phyloP scores from a whole-genome alignment of 129 eudicot genomes.

The Ambrosia artemisiifolia region DNA sequence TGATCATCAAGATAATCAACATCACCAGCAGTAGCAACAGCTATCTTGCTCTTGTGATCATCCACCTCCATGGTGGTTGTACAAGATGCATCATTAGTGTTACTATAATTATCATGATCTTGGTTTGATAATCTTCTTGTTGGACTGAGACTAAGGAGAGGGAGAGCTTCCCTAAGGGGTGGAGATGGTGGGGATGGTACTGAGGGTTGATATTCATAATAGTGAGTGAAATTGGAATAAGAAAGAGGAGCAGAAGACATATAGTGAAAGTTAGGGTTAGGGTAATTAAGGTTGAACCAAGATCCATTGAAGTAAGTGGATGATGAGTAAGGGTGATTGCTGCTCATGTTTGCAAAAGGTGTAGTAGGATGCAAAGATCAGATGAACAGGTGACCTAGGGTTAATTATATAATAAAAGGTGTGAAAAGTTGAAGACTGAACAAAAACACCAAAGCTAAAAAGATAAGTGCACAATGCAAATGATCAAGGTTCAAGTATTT shows the following conservation, averaged over 20 bases:
- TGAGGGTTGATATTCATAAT: slow-evolving; percentile 14
- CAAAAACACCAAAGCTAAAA: slow-evolving; percentile 54
- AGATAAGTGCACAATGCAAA: slow-evolving; percentile 24
- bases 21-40: background rate
- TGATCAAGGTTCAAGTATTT: slow-evolving; percentile 37
- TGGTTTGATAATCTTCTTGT: slow-evolving; percentile 28
- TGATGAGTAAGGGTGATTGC: slow-evolving; percentile 62
- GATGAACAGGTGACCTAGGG: slow-evolving; percentile 28
- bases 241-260: slow-evolving; percentile 21
- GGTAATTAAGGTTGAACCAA: slow-evolving; percentile 41
- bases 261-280: slow-evolving; percentile 34
- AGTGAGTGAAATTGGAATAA: slow-evolving; percentile 27
- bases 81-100: slow-evolving; percentile 19
- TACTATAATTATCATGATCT: background rate
- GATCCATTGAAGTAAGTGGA: slow-evolving; percentile 48
- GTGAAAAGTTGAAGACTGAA: slow-evolving; percentile 52
- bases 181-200: slow-evolving; percentile 65
- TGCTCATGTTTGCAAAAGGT: slow-evolving; percentile 44
- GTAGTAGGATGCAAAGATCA: slow-evolving; percentile 21
- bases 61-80: slow-evolving; percentile 52
- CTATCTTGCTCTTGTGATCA: slow-evolving; percentile 28
- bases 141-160: slow-evolving; percentile 64
- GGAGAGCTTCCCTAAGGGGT: slow-evolving; percentile 80
- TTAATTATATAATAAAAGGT: slow-evolving; percentile 34
- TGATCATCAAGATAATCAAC: slow-evolving; percentile 24